A percentile compares a stretch with the other conserved stretches of the same genome.
Evolutionary conservation across 257 asterid genomes (phyloP).

Genomic region (Forsythia viridissima): DNA sequence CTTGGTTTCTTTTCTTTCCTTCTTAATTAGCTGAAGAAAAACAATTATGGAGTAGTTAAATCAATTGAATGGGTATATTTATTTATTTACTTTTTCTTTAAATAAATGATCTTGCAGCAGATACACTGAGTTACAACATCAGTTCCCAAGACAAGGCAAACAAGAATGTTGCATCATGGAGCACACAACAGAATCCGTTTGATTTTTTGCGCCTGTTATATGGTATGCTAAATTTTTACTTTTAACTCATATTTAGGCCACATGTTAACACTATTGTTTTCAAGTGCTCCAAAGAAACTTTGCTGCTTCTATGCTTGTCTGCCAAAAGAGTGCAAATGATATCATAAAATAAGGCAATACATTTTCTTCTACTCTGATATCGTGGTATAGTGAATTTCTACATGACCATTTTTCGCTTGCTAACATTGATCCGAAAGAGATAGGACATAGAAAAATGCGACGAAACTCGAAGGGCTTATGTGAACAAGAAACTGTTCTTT

Average conservation of each 20-base stretch:
- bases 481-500: too few species aligned
- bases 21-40: not conserved
- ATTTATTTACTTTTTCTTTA: not conserved
- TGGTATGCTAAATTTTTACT: constrained; percentile 34
- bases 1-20: not conserved
- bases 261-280: not conserved
- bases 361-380: not conserved
- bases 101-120: constrained; percentile 32
- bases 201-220: constrained; percentile 44
- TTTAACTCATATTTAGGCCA: not conserved
- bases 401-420: not conserved
- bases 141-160: constrained; percentile 22
- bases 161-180: constrained; percentile 28
- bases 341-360: too few species aligned
- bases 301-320: too few species aligned
- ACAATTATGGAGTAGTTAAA: too few species aligned
- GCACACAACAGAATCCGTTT: constrained; percentile 38
- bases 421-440: too few species aligned
- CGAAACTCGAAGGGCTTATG: too few species aligned
- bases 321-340: not conserved
- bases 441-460: too few species aligned
- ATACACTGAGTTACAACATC: constrained; percentile 23
- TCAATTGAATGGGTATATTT: not conserved
- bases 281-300: not conserved
- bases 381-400: not conserved